phyloP scores from a whole-genome alignment of 2,329 filamentous ascomycete genomes.

The Fusarium coicis region DNA sequence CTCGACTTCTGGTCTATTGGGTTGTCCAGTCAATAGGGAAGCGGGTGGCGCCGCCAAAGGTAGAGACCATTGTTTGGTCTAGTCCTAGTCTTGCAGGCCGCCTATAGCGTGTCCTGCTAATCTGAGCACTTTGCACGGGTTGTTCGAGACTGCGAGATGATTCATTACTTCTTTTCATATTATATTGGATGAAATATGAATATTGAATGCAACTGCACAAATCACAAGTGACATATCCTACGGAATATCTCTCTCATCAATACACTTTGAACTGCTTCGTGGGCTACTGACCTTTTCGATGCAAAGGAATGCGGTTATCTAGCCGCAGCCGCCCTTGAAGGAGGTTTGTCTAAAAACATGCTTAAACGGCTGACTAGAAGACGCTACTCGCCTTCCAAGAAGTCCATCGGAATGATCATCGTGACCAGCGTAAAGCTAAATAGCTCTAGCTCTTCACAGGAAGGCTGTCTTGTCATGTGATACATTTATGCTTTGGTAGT shows the following conservation, averaged over 20 bases:
- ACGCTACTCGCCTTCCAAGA: background rate
- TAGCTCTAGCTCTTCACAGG: background rate
- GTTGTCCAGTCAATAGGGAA: constrained; percentile 1
- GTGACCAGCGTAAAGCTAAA: background rate
- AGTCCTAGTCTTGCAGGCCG: background rate
- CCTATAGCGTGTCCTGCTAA: background rate
- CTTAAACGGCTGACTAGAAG: background rate
- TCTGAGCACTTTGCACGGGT: background rate
- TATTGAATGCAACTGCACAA: background rate
- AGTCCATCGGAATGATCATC: background rate
- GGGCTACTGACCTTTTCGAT: background rate
- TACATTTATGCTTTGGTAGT: background rate
- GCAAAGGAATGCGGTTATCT: background rate
- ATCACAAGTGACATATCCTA: background rate
- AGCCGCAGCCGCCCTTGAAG: background rate
- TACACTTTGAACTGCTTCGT: background rate
- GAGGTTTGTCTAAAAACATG: background rate
- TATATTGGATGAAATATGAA: background rate
- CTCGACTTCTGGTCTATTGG: background rate
- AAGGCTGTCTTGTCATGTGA: background rate
- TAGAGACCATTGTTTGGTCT: constrained; percentile 2
- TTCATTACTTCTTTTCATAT: background rate
- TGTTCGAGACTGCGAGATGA: background rate
- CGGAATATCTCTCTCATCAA: background rate
- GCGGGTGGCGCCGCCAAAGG: constrained; percentile 19